Conservation (phyloP, 1,139 yeast species). For the Candida frijolesensis region DNA sequence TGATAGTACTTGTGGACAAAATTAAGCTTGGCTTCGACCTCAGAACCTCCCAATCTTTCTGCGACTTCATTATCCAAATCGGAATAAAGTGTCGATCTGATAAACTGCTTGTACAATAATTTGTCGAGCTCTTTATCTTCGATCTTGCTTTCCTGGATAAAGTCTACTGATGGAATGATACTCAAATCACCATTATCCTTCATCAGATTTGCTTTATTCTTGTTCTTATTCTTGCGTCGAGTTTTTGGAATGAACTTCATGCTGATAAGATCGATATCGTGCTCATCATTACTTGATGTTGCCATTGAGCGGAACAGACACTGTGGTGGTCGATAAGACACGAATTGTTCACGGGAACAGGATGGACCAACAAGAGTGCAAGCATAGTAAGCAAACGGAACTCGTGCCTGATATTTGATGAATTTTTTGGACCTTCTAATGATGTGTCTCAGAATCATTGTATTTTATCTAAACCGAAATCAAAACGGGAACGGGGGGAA, state of each 20-base stretch:
- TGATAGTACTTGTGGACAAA: background rate
- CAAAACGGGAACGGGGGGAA: background rate
- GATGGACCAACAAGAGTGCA: background rate
- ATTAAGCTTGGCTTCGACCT: background rate
- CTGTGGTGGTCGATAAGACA: background rate
- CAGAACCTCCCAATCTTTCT: too few species aligned
- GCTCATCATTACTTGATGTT: background rate
- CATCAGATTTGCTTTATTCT: background rate
- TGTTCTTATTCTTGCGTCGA: background rate
- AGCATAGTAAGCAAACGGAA: background rate
- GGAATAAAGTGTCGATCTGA: background rate
- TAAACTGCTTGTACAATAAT: too few species aligned
- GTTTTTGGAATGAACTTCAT: background rate
- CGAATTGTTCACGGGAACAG: background rate
- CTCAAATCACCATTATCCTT: background rate
- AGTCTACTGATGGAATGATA: too few species aligned
- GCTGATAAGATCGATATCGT: constrained; percentile 1
- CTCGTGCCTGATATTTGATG: background rate
- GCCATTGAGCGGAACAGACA: background rate
- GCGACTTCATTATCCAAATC: background rate
- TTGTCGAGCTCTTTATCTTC: too few species aligned
- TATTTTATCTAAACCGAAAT: background rate
- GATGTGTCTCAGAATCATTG: constrained; percentile 2
- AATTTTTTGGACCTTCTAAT: background rate
- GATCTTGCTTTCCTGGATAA: too few species aligned